phyloP scores from a whole-genome alignment of 208 protist species.

The Tetramitus jugosus region DNA sequence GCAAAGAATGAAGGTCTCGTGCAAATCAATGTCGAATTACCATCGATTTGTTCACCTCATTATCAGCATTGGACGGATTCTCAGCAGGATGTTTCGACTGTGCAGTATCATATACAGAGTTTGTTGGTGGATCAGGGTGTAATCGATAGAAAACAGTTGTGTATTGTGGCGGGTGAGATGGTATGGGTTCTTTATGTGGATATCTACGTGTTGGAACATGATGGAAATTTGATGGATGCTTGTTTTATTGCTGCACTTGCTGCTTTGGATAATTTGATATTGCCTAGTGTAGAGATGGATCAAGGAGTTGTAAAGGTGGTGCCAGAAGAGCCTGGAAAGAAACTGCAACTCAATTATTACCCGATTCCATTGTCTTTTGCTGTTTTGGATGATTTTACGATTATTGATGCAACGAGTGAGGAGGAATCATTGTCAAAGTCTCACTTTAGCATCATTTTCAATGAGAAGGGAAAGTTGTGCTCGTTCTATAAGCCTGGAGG shows the following conservation, averaged over 20 bases:
- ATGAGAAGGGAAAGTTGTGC: background rate
- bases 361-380: conserved; percentile 7
- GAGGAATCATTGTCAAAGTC: background rate
- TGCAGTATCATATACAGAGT: background rate
- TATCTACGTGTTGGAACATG: conserved; percentile 19
- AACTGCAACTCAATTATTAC: background rate
- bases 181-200: conserved; percentile 16
- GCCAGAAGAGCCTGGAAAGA: background rate
- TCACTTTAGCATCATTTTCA: background rate
- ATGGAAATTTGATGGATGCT: conserved; percentile 6
- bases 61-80: background rate
- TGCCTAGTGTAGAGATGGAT: background rate
- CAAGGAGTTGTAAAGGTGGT: background rate
- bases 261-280: background rate
- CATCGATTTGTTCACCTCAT: background rate
- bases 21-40: background rate
- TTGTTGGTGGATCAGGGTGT: background rate
- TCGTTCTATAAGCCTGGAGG: background rate
- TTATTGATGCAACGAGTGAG: conserved; percentile 12
- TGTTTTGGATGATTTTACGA: background rate
- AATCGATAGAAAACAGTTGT: background rate
- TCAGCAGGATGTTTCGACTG: background rate
- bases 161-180: background rate
- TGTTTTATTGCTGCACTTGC: background rate
- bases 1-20: no score